Evolutionary conservation across 192 early-diverging fungal genomes (phyloP).

Genomic region (Coemansia sp.): DNA sequence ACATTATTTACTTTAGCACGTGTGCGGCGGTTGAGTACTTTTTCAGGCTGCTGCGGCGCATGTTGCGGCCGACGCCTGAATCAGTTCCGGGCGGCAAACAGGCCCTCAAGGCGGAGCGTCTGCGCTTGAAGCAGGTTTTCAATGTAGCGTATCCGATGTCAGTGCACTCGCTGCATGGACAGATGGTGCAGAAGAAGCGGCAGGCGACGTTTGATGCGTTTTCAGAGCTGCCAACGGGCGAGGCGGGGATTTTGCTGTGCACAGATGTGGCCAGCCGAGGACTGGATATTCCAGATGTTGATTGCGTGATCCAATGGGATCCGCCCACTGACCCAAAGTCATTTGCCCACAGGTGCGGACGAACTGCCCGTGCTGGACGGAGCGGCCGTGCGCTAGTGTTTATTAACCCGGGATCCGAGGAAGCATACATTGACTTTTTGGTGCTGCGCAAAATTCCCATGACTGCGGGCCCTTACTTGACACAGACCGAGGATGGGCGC

Average conservation of each 20-base stretch:
- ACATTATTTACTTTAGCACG: conserved; percentile 93
- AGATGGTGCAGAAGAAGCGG: conserved; percentile 88
- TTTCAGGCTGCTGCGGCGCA: conserved; percentile 60
- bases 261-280: conserved; percentile 97
- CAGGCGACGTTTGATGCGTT: conserved; percentile 79
- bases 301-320: conserved; percentile 92
- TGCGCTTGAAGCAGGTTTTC: conserved; percentile 15
- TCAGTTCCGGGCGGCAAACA: conserved; percentile 43
- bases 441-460: conserved; percentile 88
- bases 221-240: conserved; percentile 60
- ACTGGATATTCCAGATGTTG: conserved; percentile 93
- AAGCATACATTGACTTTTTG: conserved; percentile 87
- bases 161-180: conserved; percentile 79
- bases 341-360: conserved; percentile 93
- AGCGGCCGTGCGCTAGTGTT: conserved; percentile 85
- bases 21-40: conserved; percentile 97
- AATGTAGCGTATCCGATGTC: conserved; percentile 19
- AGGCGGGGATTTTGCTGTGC: conserved; percentile 78
- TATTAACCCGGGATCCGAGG: conserved; percentile 77
- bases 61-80: conserved; percentile 22
- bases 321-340: conserved; percentile 94
- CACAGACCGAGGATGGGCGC: conserved; percentile 39
- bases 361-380: conserved; percentile 86
- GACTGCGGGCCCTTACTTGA: conserved; percentile 49
- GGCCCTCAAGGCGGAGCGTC: conserved; percentile 24